Base-by-base conservation (phyloP, 805 yeast species). In the Dipodascus geniculatus region DNA sequence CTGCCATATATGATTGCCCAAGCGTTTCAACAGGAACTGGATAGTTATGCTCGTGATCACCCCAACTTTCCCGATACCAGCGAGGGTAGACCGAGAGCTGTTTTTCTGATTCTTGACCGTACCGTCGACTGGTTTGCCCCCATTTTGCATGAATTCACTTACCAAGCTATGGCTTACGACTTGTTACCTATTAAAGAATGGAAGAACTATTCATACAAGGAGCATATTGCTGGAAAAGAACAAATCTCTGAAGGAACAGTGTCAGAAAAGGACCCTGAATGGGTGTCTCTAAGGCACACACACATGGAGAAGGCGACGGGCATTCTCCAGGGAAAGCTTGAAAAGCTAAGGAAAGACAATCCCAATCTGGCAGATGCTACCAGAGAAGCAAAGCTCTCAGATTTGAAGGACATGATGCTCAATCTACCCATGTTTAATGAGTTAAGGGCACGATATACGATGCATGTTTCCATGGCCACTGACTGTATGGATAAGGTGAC, bases 121-220 rank as follows among this genome's bases (percentile, higher is more conserved):
- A 76, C 95, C 1, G 65, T 89, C 65, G 99, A 95, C 66, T 71
- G 85, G 50, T 79, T 79, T 61, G 85, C 93, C 3, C 96, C 97
- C 0, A 65, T 93, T 49, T 68, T 90, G 53, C 98, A 93, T 67
- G 96, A 88, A 65, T 87, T 90, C 68, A 79, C 84, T 22, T 93
- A 90, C 68, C 95, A 91, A 68, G 90, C 97, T 2, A 82, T 90
- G 86, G 85, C 90, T 19, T 83, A 84, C 71, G 99, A 91, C 66
- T 68, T 84, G 28, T 77, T 71, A 38, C 63, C 69, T n/a, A 71
- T 75, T 48, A 59, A 64, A 60, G 70, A 68, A 66, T 67, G 71
- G 52, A 71, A 75, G 58, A 63, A 64, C n/a, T 83, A 79, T 64
- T 70, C 64, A 31, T 86, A 82, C 62, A 64, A 70, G 4, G 85